Evolutionary conservation across 129 eudicot genomes (phyloP).

Genomic region (Tanacetum coccineum): DNA sequence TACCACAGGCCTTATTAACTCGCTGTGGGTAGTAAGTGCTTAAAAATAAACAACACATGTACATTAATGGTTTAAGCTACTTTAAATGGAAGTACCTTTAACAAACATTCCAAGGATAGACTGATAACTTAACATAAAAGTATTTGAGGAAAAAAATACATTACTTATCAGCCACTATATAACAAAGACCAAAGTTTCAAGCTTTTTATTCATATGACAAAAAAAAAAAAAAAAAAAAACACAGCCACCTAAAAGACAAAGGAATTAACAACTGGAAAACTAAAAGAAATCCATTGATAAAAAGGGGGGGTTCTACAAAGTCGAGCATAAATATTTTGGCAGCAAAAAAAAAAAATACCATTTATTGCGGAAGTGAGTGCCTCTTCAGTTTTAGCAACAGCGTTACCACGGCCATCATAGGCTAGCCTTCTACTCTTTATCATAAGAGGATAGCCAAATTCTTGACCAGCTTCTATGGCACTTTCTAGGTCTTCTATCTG

Average conservation of each 20-base stretch:
- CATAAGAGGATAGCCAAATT: constrained; percentile 93
- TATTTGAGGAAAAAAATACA: not conserved
- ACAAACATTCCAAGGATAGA: not conserved
- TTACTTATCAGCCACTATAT: not conserved
- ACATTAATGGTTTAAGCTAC: not conserved
- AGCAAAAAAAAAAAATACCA: constrained; percentile 35
- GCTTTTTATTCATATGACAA: not conserved
- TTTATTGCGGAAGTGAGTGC: constrained; percentile 72
- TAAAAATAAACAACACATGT: not conserved
- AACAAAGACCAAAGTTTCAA: too few relatives aligned
- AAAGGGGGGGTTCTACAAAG: not conserved
- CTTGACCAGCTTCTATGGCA: constrained; percentile 68
- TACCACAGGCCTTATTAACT: not conserved
- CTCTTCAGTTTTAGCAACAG: constrained; percentile 76
- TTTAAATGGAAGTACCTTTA: not conserved
- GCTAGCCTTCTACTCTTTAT: constrained; percentile 87
- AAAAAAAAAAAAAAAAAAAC: too few relatives aligned
- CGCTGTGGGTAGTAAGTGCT: not conserved
- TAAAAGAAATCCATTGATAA: not conserved
- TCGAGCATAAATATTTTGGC: not conserved
- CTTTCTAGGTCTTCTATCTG: constrained; percentile 79
- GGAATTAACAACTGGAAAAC: not conserved
- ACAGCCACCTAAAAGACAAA: not conserved
- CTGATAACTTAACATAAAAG: not conserved
- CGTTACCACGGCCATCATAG: constrained; percentile 99